phyloP scores from a whole-genome alignment of 306 rosid genomes.

The Gastrolobium villosum region DNA sequence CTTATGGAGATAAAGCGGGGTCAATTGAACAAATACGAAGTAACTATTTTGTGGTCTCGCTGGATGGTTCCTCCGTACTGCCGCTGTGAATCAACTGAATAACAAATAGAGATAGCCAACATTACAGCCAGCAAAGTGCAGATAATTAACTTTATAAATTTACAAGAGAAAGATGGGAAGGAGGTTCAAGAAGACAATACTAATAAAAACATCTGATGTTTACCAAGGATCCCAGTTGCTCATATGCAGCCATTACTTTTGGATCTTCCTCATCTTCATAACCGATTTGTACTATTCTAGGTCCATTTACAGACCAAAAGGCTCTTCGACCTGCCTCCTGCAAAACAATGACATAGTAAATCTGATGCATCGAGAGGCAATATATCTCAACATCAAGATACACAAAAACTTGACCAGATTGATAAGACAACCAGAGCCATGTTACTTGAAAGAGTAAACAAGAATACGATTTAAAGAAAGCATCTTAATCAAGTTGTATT shows the following conservation, averaged over 20 bases:
- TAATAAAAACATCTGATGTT: slow-evolving; percentile 21
- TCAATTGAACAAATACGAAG: not conserved
- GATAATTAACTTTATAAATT: slow-evolving; percentile 19
- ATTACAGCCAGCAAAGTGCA: slow-evolving; percentile 20
- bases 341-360: slow-evolving; percentile 18
- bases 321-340: slow-evolving; percentile 97
- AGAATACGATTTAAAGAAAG: not conserved
- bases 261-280: slow-evolving; percentile 93
- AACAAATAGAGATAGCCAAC: slow-evolving; percentile 39
- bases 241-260: slow-evolving; percentile 89
- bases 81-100: slow-evolving; percentile 75
- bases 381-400: not conserved
- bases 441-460: slow-evolving; percentile 12
- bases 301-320: slow-evolving; percentile 95
- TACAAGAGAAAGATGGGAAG: not conserved
- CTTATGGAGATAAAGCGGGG: slow-evolving; percentile 2
- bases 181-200: slow-evolving; percentile 5
- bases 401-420: slow-evolving; percentile 10
- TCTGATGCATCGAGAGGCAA: not conserved
- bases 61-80: slow-evolving; percentile 61
- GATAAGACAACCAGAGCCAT: slow-evolving; percentile 5
- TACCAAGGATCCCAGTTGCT: slow-evolving; percentile 95
- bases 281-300: slow-evolving; percentile 87
- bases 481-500: slow-evolving; percentile 8
- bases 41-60: slow-evolving; percentile 54